Percentiles rank a stretch among this genome's conserved stretches.
Conservation (phyloP, 495 filamentous ascomycete species). For the Aspergillus panamensis region DNA sequence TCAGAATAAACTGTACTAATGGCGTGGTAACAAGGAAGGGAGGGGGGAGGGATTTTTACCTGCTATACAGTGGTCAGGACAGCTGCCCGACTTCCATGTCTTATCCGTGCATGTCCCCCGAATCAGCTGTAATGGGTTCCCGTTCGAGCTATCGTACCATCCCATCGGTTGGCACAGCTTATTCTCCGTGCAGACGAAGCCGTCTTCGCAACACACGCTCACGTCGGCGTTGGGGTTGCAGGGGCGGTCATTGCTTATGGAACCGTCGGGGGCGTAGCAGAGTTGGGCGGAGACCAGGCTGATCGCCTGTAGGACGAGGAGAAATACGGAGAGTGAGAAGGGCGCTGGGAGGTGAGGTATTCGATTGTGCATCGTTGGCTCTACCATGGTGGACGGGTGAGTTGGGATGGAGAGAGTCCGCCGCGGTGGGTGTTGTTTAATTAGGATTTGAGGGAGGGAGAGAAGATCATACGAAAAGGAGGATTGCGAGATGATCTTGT, state of each 20-base stretch:
- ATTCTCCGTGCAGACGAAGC: slow-evolving; percentile 9
- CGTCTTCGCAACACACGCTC: slow-evolving; percentile 7
- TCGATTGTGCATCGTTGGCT: not conserved
- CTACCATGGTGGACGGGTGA: not conserved
- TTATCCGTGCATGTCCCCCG: slow-evolving; percentile 7
- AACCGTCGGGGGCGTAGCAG: slow-evolving; percentile 6
- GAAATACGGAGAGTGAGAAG: not conserved
- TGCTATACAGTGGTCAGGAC: slow-evolving; percentile 8
- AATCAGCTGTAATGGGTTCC: slow-evolving; percentile 3
- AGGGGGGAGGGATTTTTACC: not conserved
- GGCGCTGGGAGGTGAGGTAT: not conserved
- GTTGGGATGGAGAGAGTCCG: not conserved
- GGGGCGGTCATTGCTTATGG: slow-evolving; percentile 2
- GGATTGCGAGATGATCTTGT: not conserved
- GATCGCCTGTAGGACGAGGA: not conserved
- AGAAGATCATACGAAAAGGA: not conserved
- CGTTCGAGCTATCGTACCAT: not conserved
- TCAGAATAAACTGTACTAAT: not conserved
- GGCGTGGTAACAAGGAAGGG: not conserved
- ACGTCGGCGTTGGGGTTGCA: not conserved
- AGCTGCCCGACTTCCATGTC: not conserved
- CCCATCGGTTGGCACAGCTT: slow-evolving; percentile 2
- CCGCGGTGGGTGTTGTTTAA: not conserved
- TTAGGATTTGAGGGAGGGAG: not conserved
- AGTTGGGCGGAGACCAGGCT: not conserved